A percentile compares a stretch with the other conserved stretches of the same genome.
These are phyloP conservation scores for Scheffersomyces illinoinensis DNA, from an alignment of 1,139 yeast species.

Conservation along the genomic window DNA sequence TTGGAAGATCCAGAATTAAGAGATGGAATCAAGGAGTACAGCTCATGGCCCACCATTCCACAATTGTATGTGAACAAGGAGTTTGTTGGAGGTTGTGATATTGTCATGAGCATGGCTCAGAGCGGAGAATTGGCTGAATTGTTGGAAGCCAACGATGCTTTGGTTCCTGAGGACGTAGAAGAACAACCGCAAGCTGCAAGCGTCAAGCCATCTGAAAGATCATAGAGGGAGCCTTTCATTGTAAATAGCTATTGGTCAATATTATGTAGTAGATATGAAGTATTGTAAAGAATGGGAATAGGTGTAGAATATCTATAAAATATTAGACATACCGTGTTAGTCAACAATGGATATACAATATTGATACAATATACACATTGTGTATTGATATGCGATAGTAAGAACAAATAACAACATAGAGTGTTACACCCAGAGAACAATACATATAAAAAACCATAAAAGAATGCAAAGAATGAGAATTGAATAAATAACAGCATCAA, in stretches of 20 bases:
- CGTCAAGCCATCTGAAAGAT: constrained; percentile 42
- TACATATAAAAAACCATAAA: constrained; percentile 2
- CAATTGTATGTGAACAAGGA: constrained; percentile 73
- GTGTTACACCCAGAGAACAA: neutral
- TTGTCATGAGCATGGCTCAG: constrained; percentile 88
- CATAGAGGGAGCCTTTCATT: constrained; percentile 14
- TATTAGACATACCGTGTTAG: neutral
- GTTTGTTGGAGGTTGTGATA: constrained; percentile 97
- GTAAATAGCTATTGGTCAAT: constrained; percentile 1
- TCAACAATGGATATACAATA: too few species aligned
- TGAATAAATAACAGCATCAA: neutral
- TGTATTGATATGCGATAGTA: neutral
- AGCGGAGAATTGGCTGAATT: constrained; percentile 87
- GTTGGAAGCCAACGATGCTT: constrained; percentile 74
- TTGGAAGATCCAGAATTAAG: constrained; percentile 92
- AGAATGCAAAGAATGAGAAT: constrained; percentile 1
- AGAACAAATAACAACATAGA: neutral
- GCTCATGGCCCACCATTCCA: constrained; percentile 94
- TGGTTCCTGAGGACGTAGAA: constrained; percentile 72
- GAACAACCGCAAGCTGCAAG: constrained; percentile 30
- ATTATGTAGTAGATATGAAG: constrained; percentile 5
- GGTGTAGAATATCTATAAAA: neutral
- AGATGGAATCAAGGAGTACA: constrained; percentile 89
- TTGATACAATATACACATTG: neutral
- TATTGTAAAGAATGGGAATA: constrained; percentile 3